These are phyloP conservation scores for Diutina pseudorugosa DNA, from an alignment of 1,139 yeast genomes.

Conservation along the genomic window DNA sequence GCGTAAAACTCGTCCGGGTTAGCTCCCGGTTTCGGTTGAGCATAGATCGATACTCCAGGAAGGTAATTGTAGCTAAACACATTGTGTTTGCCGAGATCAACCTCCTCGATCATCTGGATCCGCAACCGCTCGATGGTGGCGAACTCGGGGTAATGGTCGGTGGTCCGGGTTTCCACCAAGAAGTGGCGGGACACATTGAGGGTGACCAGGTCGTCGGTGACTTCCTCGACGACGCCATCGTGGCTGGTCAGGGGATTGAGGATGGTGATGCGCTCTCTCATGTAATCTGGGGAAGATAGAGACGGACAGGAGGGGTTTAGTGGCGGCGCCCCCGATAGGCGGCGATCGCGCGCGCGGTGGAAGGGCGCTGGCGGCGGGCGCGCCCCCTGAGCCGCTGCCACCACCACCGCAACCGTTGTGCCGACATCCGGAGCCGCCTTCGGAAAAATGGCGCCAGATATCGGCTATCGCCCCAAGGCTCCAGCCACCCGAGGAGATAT, in stretches of 20 bases:
- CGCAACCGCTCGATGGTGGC: slow-evolving; percentile 12
- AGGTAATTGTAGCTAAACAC: slow-evolving; percentile 17
- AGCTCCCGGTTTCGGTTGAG: slow-evolving; percentile 12
- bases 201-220: neutral
- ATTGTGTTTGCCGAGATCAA: slow-evolving; percentile 2
- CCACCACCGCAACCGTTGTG: no score
- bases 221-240: neutral
- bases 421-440: no score
- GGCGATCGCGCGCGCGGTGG: neutral
- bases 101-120: slow-evolving; percentile 13
- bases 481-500: no score
- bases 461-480: no score
- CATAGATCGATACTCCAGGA: slow-evolving; percentile 17
- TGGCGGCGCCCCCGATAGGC: neutral
- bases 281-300: no score
- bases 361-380: no score
- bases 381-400: no score
- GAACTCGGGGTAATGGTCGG: neutral
- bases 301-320: no score
- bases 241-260: neutral
- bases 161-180: slow-evolving; percentile 1
- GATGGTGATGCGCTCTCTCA: slow-evolving; percentile 3
- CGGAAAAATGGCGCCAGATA: no score
- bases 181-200: neutral
- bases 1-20: slow-evolving; percentile 13